These are phyloP conservation scores for Carex parvula DNA, from an alignment of 176 grass and related monocot genomes.

Conservation along the genomic window DNA sequence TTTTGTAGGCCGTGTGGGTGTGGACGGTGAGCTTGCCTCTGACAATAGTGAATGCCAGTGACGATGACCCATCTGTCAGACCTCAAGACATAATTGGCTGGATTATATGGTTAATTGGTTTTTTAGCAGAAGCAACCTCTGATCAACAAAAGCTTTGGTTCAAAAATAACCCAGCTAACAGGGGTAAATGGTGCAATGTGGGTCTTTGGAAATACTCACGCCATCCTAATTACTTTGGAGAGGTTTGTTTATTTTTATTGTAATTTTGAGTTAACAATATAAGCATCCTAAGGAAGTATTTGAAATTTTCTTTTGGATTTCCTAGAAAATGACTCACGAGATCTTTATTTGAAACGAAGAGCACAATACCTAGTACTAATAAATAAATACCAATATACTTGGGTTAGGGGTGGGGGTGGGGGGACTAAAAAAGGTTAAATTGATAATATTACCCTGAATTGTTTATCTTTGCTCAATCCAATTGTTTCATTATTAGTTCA, in stretches of 20 bases:
- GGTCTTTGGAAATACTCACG: constrained; percentile 90
- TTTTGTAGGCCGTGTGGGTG: constrained; percentile 74
- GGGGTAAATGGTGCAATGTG: constrained; percentile 69
- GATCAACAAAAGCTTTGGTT: constrained; percentile 91
- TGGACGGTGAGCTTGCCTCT: constrained; percentile 91
- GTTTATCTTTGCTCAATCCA: background rate
- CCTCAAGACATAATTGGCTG: constrained; percentile 88
- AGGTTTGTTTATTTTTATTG: constrained; percentile 43
- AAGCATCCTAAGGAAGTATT: background rate
- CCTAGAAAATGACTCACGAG: background rate
- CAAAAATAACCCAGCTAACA: constrained; percentile 74
- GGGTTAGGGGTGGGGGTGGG: no score
- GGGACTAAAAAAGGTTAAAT: background rate
- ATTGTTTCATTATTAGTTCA: background rate
- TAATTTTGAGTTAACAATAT: background rate
- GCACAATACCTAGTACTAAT: background rate
- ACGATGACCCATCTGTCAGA: constrained; percentile 53
- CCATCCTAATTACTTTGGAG: constrained; percentile 98
- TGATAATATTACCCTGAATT: background rate
- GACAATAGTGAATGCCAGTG: constrained; percentile 82
- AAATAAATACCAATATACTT: background rate
- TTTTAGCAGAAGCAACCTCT: constrained; percentile 53
- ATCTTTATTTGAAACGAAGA: constrained; percentile 7
- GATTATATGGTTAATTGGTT: constrained; percentile 78
- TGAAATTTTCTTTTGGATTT: background rate